phyloP scores from a whole-genome alignment of 2,329 filamentous ascomycete genomes.

The Fusarium tuaranense region DNA sequence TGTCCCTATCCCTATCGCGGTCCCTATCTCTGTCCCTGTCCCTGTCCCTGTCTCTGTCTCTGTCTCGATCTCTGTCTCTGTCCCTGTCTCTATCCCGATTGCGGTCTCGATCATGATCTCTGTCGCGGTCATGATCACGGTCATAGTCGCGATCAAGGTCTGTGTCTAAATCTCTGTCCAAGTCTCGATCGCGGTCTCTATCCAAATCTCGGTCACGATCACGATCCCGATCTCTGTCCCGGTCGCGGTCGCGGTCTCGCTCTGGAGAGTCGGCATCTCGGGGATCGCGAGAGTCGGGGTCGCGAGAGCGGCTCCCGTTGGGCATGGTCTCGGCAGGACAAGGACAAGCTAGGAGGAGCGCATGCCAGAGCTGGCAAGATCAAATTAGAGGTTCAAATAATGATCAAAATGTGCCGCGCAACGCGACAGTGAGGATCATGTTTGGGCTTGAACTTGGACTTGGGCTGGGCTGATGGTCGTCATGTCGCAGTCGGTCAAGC shows the following conservation, averaged over 20 bases:
- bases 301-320: slow-evolving; percentile 37
- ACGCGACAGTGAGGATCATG: slow-evolving; percentile 21
- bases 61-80: background rate
- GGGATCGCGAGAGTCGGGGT: slow-evolving; percentile 39
- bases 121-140: slow-evolving; percentile 15
- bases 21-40: slow-evolving; percentile 6
- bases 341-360: slow-evolving; percentile 24
- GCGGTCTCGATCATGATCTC: slow-evolving; percentile 6
- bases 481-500: slow-evolving; percentile 36
- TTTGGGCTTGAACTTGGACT: slow-evolving; percentile 11
- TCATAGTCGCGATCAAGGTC: slow-evolving; percentile 5
- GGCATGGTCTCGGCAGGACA: slow-evolving; percentile 36
- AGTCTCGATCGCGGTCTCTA: slow-evolving; percentile 21
- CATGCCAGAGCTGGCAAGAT: slow-evolving; percentile 27
- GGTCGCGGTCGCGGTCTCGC: slow-evolving; percentile 5
- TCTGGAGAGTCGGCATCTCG: slow-evolving; percentile 39
- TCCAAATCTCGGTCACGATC: slow-evolving; percentile 18
- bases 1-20: slow-evolving; percentile 6
- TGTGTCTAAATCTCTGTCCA: slow-evolving; percentile 14
- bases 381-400: background rate
- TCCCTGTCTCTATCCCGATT: slow-evolving; percentile 5
- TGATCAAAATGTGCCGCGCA: slow-evolving; percentile 7
- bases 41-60: background rate
- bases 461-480: slow-evolving; percentile 16
- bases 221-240: slow-evolving; percentile 2